Evolutionary conservation across 441 rosid species (phyloP).

Genomic region (Erysimum cheiri): DNA sequence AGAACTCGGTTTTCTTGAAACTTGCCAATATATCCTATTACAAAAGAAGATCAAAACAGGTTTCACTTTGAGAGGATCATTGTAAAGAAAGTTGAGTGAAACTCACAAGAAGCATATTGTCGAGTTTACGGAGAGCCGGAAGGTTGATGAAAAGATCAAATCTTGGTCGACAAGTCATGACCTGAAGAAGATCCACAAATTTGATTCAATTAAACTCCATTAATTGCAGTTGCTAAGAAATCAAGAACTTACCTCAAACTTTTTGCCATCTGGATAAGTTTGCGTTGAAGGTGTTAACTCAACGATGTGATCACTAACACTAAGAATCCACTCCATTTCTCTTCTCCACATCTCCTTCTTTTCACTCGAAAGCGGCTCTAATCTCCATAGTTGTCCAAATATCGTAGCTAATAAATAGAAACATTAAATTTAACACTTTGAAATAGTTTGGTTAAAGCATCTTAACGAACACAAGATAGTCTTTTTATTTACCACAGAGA

Average conservation of each 20-base stretch:
- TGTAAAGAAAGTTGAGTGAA: not conserved
- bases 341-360: conserved; percentile 77
- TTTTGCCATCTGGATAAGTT: conserved; percentile 67
- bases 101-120: conserved; percentile 77
- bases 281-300: conserved; percentile 72
- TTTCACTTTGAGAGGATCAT: not conserved
- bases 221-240: not conserved
- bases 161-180: conserved; percentile 75
- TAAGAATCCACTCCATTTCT: conserved; percentile 72
- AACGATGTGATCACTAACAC: conserved; percentile 74
- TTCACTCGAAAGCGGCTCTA: conserved; percentile 59
- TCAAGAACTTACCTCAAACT: conserved; percentile 58
- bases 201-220: not conserved
- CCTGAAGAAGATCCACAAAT: conserved; percentile 45
- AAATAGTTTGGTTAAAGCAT: conserved; percentile 18
- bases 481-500: conserved; percentile 57
- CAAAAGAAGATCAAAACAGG: conserved; percentile 14
- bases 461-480: conserved; percentile 15
- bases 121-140: conserved; percentile 67
- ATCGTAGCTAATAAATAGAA: conserved; percentile 52
- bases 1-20: conserved; percentile 63
- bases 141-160: conserved; percentile 68
- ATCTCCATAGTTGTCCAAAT: conserved; percentile 79
- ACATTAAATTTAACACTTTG: not conserved
- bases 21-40: conserved; percentile 67